Base-by-base conservation (phyloP, 129 eudicot genomes). In the Lactuca saligna region DNA sequence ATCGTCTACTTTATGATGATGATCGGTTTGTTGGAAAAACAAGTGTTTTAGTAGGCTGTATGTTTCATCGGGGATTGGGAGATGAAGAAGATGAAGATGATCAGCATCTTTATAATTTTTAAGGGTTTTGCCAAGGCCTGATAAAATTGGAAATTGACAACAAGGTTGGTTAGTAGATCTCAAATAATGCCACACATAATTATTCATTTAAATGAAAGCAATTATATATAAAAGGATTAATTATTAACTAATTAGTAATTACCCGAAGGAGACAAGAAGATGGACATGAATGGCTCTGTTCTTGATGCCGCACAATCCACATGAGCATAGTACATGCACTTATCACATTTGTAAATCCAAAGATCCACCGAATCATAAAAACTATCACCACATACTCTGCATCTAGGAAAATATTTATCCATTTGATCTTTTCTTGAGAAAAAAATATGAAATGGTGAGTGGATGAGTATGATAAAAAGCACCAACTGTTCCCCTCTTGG, bases 341-440 rank as follows among this genome's bases (percentile, higher is more conserved):
- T 35, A 35, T 37, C 60, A 14, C 77, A 75, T 34, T 75, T 66
- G 16, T 75, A 75, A 50, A 75, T 10, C 79, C 74, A 66, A 4
- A 2, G 3, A 20, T 33, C n/a, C 0, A 1, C 0, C 6, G 5
- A 4, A 11, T 1, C 0, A 2, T 17, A 37, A 33, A 35, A 14
- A 0, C 4, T 2, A 1, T 38, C 13, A 32, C 17, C 15, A 20
- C 69, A 51, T 68, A 54, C 51, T 37, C 73, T 68, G 6, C 73
- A 68, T 3, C 1, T 6, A 14, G 53, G 63, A 1, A 4, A 0
- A 62, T 14, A 44, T 3, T 4, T 7, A 1, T 20, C 72, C 0
- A 0, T 0, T 9, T 31, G 49, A 0, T 61, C 44, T 29, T 1
- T 33, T 4, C 3, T 0, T 0, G 59, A 51, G 54, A 76, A 44